phyloP scores from a whole-genome alignment of 2,329 filamentous ascomycete genomes.

The Penicillium sumatraense region DNA sequence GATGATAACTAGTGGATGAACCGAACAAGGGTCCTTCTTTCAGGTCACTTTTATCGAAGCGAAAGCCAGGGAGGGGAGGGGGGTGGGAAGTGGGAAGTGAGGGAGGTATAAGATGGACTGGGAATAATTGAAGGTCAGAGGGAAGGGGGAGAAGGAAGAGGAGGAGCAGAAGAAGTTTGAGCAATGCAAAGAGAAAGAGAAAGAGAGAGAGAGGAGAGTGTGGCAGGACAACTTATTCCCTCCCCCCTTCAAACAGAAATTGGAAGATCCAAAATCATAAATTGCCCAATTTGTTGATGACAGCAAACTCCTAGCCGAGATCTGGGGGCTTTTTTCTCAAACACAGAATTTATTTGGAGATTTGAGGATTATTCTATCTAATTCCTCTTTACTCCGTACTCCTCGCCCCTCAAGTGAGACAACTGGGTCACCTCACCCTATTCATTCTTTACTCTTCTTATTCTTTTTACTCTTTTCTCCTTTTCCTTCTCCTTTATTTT shows the following conservation, averaged over 20 bases:
- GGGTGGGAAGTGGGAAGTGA: conserved; percentile 4
- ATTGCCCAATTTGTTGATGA: no score
- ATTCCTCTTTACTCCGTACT: conserved; percentile 10
- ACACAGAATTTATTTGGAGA: neutral
- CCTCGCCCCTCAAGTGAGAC: conserved; percentile 18
- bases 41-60: neutral
- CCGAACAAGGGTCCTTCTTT: conserved; percentile 14
- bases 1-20: no score
- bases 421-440: conserved; percentile 7
- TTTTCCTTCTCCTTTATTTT: neutral
- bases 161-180: neutral
- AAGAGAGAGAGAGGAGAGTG: neutral
- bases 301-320: no score
- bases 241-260: neutral
- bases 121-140: conserved; percentile 14
- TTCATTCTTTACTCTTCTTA: neutral
- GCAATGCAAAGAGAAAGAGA: no score
- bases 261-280: neutral
- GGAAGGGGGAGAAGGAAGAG: conserved; percentile 5
- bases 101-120: conserved; percentile 8
- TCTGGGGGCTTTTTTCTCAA: neutral
- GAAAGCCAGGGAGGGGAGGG: neutral
- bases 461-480: neutral
- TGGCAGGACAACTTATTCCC: no score
- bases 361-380: conserved; percentile 6